Conservation (phyloP, 495 filamentous ascomycete genomes). For the Xylaria venustula region DNA sequence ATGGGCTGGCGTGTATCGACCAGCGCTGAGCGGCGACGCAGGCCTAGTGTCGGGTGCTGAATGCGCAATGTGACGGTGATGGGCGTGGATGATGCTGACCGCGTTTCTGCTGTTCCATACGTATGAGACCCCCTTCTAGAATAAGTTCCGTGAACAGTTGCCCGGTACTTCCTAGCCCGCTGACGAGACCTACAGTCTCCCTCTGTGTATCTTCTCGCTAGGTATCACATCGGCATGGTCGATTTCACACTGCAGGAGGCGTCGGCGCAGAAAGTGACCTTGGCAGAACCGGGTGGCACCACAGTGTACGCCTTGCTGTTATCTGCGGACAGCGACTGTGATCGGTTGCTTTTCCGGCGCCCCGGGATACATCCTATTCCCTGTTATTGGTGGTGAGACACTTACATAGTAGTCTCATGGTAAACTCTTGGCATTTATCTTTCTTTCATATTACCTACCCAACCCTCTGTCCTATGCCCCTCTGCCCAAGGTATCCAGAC, state of each 20-base stretch:
- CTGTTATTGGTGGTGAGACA: constrained; percentile 9
- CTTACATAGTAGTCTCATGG: neutral
- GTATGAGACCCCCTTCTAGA: constrained; percentile 5
- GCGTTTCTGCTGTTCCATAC: neutral
- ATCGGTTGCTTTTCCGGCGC: constrained; percentile 12
- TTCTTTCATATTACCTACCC: constrained; percentile 2
- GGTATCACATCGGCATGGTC: neutral
- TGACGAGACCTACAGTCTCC: neutral
- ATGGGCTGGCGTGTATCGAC: neutral
- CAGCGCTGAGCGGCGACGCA: neutral
- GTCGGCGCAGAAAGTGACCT: constrained; percentile 3
- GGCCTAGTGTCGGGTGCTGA: neutral
- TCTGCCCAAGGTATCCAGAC: neutral
- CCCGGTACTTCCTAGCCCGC: neutral
- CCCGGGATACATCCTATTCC: neutral
- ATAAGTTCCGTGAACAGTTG: neutral
- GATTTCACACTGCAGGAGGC: constrained; percentile 3
- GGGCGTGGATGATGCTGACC: neutral
- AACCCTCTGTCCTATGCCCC: neutral
- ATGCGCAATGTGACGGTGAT: neutral
- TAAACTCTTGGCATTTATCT: constrained; percentile 6
- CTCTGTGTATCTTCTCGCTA: neutral
- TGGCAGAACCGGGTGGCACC: neutral
- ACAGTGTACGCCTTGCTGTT: constrained; percentile 5
- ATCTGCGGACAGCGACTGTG: constrained; percentile 7